These are phyloP conservation scores for Gyromitra esculenta DNA, from an alignment of 2,329 filamentous ascomycete species.

Conservation along the genomic window DNA sequence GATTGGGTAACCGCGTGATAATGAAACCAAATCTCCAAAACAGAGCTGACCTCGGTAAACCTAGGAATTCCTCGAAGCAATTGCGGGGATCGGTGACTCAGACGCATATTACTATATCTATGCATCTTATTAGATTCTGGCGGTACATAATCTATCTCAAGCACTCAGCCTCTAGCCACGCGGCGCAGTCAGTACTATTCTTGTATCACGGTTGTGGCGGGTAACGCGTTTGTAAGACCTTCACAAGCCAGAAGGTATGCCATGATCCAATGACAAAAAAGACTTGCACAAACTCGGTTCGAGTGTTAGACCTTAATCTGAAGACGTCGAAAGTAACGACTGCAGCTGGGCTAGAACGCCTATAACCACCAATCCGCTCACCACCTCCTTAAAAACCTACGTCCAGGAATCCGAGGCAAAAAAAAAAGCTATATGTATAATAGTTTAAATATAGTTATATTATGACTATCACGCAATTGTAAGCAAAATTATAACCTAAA, in stretches of 20 bases:
- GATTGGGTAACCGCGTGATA: background rate
- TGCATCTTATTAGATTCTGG: background rate
- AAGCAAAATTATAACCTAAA: background rate
- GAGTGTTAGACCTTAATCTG: no score
- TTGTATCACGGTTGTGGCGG: background rate
- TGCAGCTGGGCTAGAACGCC: no score
- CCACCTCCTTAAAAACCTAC: no score
- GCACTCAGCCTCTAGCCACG: no score
- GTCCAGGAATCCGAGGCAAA: no score
- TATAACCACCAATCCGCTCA: no score
- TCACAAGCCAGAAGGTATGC: background rate
- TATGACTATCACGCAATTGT: background rate
- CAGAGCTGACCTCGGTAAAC: constrained; percentile 1
- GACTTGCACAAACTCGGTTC: no score
- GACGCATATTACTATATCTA: background rate
- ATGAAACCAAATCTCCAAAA: background rate
- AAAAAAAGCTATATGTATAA: background rate
- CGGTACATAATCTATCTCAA: no score
- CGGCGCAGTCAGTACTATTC: no score
- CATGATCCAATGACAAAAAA: no score
- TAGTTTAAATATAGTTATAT: background rate
- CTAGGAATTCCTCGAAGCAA: background rate
- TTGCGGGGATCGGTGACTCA: background rate
- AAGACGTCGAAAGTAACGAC: no score
- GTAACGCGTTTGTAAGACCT: background rate